Conservation (phyloP, 345 rosid genomes). For the Aquilaria yunnanensis region DNA sequence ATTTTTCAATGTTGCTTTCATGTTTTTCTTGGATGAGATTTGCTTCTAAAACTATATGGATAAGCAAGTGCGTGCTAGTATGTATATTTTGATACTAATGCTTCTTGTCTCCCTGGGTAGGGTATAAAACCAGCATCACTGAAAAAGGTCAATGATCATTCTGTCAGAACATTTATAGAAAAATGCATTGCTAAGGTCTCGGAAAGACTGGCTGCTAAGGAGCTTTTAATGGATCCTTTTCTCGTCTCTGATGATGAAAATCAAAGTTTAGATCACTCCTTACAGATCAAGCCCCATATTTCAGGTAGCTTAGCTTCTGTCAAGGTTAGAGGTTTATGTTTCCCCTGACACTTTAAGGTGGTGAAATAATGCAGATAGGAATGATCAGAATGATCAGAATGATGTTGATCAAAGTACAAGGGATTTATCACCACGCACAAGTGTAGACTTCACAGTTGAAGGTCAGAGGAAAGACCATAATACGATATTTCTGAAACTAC, state of each 20-base stretch:
- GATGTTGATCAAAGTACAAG: conserved; percentile 12
- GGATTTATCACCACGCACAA: conserved; percentile 30
- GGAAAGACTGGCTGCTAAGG: conserved; percentile 67
- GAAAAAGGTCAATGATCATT: conserved; percentile 62
- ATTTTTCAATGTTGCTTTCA: too few species aligned
- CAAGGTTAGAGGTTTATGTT: conserved; percentile 3
- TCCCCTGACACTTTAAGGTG: neutral
- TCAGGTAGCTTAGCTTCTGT: conserved; percentile 30
- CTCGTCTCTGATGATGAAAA: conserved; percentile 53
- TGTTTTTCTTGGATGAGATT: too few species aligned
- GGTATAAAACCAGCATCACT: conserved; percentile 94
- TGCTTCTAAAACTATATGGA: too few species aligned
- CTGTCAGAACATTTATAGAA: conserved; percentile 69
- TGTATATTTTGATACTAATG: conserved; percentile 5
- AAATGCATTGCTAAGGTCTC: conserved; percentile 83
- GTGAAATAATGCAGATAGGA: conserved; percentile 28
- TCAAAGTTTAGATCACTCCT: conserved; percentile 28
- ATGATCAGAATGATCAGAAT: conserved; percentile 21
- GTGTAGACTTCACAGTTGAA: conserved; percentile 60
- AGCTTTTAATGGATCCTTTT: conserved; percentile 87
- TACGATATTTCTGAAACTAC: conserved; percentile 80
- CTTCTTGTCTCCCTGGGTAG: conserved; percentile 27
- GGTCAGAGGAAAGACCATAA: conserved; percentile 75
- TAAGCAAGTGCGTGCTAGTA: too few species aligned
- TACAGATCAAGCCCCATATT: conserved; percentile 19